A percentile compares a stretch with the other conserved stretches of the same genome.
Evolutionary conservation across 176 grass and related monocot species (phyloP).

Genomic region (Zea luxurians): DNA sequence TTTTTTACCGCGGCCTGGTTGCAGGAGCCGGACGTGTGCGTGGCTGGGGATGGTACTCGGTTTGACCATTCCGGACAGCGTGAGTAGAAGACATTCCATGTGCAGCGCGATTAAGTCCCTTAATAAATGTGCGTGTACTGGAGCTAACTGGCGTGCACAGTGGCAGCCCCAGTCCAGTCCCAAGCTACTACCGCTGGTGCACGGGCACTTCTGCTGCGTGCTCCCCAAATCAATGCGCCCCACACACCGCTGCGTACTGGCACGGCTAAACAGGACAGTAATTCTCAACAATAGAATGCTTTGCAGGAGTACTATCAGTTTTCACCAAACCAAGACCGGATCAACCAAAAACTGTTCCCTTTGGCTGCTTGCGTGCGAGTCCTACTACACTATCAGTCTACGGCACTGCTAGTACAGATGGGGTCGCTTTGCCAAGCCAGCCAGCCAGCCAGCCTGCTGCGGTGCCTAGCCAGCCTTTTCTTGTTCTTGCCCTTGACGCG

Average conservation of each 20-base stretch:
- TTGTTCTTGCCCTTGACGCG: not conserved
- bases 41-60: not conserved
- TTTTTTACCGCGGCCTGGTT: not conserved
- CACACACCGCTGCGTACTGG: too few species aligned
- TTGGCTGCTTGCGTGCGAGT: slow-evolving; percentile 22
- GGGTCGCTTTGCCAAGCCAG: slow-evolving; percentile 7
- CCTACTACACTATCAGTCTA: too few species aligned
- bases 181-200: not conserved
- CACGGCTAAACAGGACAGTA: not conserved
- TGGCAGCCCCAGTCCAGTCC: not conserved
- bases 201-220: not conserved
- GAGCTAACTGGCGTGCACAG: slow-evolving; percentile 1
- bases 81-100: slow-evolving; percentile 47
- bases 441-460: not conserved
- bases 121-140: not conserved
- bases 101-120: slow-evolving; percentile 33
- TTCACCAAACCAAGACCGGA: not conserved
- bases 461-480: not conserved
- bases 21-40: not conserved
- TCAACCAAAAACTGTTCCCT: not conserved
- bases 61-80: slow-evolving; percentile 33
- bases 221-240: slow-evolving; percentile 9
- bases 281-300: not conserved
- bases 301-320: not conserved
- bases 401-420: not conserved